Percentiles rank a stretch among this genome's conserved stretches.
Evolutionary conservation across 78 protist genomes (phyloP).

Genomic region (Dictyostelium citrinum): DNA sequence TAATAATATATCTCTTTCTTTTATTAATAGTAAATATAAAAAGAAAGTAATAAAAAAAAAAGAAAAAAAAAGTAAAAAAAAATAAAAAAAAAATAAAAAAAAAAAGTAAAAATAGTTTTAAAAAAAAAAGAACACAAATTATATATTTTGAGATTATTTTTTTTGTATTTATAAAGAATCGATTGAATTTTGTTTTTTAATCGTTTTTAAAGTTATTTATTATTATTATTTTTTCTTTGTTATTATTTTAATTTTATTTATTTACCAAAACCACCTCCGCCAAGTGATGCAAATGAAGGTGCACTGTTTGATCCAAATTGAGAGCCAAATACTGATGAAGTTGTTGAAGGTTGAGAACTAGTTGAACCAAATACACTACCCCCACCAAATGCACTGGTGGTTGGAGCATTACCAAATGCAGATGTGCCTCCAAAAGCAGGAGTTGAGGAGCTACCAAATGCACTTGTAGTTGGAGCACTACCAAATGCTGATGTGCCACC

Average conservation of each 20-base stretch:
- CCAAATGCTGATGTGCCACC: constrained; percentile 20
- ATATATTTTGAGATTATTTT: neutral
- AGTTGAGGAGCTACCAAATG: neutral
- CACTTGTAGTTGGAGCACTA: neutral
- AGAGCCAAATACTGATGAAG: constrained; percentile 24
- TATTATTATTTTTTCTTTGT: neutral
- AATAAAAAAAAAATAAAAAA: neutral
- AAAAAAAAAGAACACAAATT: neutral
- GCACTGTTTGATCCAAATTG: neutral
- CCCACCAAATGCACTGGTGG: constrained; percentile 27
- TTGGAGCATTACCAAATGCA: constrained; percentile 6
- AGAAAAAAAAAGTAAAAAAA: neutral
- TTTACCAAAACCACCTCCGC: neutral
- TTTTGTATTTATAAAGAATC: neutral
- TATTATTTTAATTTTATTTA: too few relatives aligned
- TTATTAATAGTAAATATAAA: neutral
- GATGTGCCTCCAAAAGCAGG: neutral
- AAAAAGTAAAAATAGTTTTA: neutral
- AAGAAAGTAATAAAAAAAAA: neutral
- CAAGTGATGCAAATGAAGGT: neutral
- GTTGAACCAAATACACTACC: constrained; percentile 27
- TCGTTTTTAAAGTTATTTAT: neutral
- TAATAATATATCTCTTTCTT: neutral
- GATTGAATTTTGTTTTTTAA: neutral
- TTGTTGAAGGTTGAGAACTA: neutral